Conservation (phyloP, 1,284 basidiomycete genomes). For the Cystobasidium pallidum region DNA sequence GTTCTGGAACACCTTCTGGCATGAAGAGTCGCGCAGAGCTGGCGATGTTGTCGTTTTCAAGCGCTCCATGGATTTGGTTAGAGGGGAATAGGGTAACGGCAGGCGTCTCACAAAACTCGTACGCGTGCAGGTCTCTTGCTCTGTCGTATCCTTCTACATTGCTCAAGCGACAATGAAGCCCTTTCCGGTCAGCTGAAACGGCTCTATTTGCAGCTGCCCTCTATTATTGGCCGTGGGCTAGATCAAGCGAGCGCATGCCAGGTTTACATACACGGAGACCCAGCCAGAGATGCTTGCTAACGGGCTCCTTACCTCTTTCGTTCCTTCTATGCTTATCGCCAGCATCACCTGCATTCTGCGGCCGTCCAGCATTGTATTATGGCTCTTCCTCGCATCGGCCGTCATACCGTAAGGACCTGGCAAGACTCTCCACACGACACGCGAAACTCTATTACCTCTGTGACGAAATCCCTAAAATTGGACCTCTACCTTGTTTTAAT, state of each 20-base stretch:
- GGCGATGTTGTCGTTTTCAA: slow-evolving; percentile 76
- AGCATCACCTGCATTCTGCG: slow-evolving; percentile 77
- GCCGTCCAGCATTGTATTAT: slow-evolving; percentile 83
- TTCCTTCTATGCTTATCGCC: slow-evolving; percentile 64
- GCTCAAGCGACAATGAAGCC: slow-evolving; percentile 81
- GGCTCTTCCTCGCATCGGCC: slow-evolving; percentile 69
- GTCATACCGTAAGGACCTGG: slow-evolving; percentile 59
- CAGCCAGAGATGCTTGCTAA: neutral
- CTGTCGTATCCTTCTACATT: slow-evolving; percentile 83
- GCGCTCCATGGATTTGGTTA: slow-evolving; percentile 37
- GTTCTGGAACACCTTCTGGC: slow-evolving; percentile 70
- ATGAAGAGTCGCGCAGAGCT: slow-evolving; percentile 75
- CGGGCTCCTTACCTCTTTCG: slow-evolving; percentile 49
- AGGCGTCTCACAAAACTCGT: neutral
- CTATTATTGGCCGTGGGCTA: slow-evolving; percentile 66
- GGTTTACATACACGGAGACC: too few relatives aligned
- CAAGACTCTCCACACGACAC: slow-evolving; percentile 10
- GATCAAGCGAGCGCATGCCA: too few relatives aligned
- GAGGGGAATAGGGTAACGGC: neutral
- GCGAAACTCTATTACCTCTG: slow-evolving; percentile 16
- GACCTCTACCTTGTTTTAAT: too few relatives aligned
- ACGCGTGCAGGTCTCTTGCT: slow-evolving; percentile 75
- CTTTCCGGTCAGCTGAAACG: slow-evolving; percentile 89
- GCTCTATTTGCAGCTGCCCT: slow-evolving; percentile 79
- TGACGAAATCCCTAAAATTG: neutral